Percentiles rank a stretch among this genome's conserved stretches.
Conservation (phyloP, 1,284 basidiomycete species). For the Trichosporon faecale region DNA sequence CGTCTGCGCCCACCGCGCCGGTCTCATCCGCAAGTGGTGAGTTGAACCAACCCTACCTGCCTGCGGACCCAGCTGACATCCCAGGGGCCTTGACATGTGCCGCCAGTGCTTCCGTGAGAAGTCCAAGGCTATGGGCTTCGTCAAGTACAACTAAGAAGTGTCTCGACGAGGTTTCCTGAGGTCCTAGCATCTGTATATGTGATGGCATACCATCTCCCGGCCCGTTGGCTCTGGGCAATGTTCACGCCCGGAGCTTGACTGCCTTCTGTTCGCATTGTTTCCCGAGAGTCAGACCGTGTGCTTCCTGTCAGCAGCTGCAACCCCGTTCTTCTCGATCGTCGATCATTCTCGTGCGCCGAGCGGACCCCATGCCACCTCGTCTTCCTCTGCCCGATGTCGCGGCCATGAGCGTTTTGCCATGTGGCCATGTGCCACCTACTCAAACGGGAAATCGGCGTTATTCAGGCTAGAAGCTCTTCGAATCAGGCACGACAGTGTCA, state of each 20-base stretch:
- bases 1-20: constrained; percentile 91
- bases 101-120: constrained; percentile 98
- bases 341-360: neutral
- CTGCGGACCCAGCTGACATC: constrained; percentile 18
- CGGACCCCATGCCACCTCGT: neutral
- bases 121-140: constrained; percentile 83
- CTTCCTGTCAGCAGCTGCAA: neutral
- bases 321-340: neutral
- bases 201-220: constrained; percentile 24
- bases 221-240: neutral
- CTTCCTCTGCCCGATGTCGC: no score
- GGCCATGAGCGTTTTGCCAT: neutral
- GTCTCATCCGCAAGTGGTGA: constrained; percentile 67
- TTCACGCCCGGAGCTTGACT: neutral
- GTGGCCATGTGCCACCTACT: neutral
- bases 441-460: constrained; percentile 6
- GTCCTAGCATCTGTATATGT: constrained; percentile 24
- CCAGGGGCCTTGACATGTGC: constrained; percentile 82
- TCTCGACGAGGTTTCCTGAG: constrained; percentile 17
- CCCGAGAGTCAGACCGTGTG: neutral
- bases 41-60: neutral
- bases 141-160: constrained; percentile 57
- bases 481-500: neutral
- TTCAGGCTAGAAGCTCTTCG: neutral
- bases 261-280: neutral